Percentiles rank a stretch among this genome's conserved stretches.
Conservation (phyloP, 2,329 filamentous ascomycete species). For the Diaporthe caulivora region DNA sequence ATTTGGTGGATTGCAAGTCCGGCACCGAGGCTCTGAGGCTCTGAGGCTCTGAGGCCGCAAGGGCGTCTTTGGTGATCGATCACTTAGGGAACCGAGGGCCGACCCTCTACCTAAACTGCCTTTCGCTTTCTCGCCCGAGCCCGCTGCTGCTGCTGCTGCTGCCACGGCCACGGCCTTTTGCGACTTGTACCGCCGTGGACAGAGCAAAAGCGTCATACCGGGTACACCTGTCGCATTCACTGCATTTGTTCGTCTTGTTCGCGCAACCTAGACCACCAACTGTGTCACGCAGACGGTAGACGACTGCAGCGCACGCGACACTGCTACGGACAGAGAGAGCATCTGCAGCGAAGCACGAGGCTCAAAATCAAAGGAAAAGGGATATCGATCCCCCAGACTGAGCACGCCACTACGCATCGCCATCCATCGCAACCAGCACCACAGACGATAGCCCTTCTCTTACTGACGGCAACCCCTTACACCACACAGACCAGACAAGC, state of each 20-base stretch:
- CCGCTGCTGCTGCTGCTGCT: neutral
- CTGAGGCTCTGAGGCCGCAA: slow-evolving; percentile 38
- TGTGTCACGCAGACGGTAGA: neutral
- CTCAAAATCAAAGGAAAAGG: neutral
- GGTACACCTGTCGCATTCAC: neutral
- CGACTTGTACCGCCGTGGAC: neutral
- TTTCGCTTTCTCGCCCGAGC: slow-evolving; percentile 10
- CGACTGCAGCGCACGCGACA: slow-evolving; percentile 1
- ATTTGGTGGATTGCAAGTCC: slow-evolving; percentile 24
- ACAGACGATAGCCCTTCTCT: neutral
- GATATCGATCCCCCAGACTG: neutral
- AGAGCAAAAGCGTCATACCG: slow-evolving; percentile 2
- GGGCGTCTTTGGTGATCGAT: slow-evolving; percentile 39
- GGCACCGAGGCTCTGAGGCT: slow-evolving; percentile 39
- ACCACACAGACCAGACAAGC: neutral
- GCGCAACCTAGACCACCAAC: neutral
- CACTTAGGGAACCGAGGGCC: slow-evolving; percentile 37
- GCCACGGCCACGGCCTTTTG: neutral
- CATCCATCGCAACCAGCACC: neutral
- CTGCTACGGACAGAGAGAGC: neutral
- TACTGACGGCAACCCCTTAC: neutral
- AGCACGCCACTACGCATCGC: slow-evolving; percentile 6
- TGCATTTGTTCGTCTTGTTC: neutral
- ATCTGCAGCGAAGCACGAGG: neutral
- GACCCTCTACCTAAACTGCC: slow-evolving; percentile 8